Evolutionary conservation across 2,329 filamentous ascomycete species (phyloP), one percentile per base, ranked within the genome.

Genomic region (Dothideomycetes sp.): DNA sequence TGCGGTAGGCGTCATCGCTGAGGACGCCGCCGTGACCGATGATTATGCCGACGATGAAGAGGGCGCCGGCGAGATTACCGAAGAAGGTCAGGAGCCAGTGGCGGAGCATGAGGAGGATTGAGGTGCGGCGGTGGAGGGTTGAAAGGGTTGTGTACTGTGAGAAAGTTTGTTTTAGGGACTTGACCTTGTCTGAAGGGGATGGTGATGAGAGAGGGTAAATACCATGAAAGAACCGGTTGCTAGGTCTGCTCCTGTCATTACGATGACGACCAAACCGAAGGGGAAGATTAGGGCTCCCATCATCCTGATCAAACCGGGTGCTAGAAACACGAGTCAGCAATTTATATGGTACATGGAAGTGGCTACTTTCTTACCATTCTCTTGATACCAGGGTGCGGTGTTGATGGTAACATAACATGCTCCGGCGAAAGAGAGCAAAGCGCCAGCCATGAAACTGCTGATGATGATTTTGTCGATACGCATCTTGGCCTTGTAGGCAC

Each of bases 391-490:
- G 7, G 54, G 53, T 12, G 54, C 37, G 4, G 51, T 48, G 22
- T 54, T 49, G 24, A 53, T 52, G 35, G 44, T 47, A 5, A 57
- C 41, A 13, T 44, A 42, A 3, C 43, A 48, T 8, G 49, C 46
- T 29, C 65, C 68, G 4, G 66, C 71, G 46, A 76, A 74, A 2
- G 67, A 62, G 1, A 76, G 56, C 5, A 76, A 54, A 41, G 64
- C 65, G 0, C 73, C 73, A 4, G 70, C 70, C 32, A 70, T 67
- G 28, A 74, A 62, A 4, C 66, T 57, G 45, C 67, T 71, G 32
- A 71, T 49, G 47, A 74, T 73, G 28, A 73, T 59, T 47, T 74
- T 74, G 50, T 72, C 66, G 4, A 67, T 55, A 8, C 69, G 61
- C 67, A 70, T 74, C 41, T 68, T 63, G 8, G 68, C 69, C 51